These are phyloP conservation scores for Amaranthus tricolor DNA, from an alignment of 179 eudicot species.

Conservation along the genomic window DNA sequence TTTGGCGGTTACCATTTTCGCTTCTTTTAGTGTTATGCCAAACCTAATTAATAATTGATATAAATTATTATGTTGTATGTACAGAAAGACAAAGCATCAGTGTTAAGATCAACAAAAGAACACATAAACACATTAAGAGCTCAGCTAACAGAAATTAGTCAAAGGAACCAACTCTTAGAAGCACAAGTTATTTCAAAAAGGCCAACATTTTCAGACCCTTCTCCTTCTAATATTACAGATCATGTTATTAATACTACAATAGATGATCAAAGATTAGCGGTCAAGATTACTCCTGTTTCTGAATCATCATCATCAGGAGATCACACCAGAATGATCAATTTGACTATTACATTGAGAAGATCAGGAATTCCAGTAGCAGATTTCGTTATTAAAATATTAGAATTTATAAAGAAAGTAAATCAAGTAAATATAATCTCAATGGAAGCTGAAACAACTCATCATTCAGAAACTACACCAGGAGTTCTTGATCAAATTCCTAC, in stretches of 20 bases:
- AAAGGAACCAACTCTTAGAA: slow-evolving; percentile 52
- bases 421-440: slow-evolving; percentile 44
- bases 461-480: not conserved
- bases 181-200: slow-evolving; percentile 26
- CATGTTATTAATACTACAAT: not conserved
- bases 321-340: slow-evolving; percentile 37
- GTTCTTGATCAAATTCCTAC: slow-evolving; percentile 12
- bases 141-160: slow-evolving; percentile 53
- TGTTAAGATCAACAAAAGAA: slow-evolving; percentile 57
- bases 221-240: no score
- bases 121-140: slow-evolving; percentile 52
- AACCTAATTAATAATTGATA: no score
- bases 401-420: slow-evolving; percentile 45
- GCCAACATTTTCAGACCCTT: not conserved
- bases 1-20: no score
- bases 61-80: not conserved
- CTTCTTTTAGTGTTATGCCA: no score
- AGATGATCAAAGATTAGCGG: slow-evolving; percentile 24
- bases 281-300: slow-evolving; percentile 28
- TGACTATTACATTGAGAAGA: slow-evolving; percentile 45
- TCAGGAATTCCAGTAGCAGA: slow-evolving; percentile 30
- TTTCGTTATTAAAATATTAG: slow-evolving; percentile 48
- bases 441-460: slow-evolving; percentile 39
- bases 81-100: slow-evolving; percentile 86
- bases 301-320: slow-evolving; percentile 46